phyloP scores from a whole-genome alignment of 106 monocot genomes.

The Dendrobium catenatum region DNA sequence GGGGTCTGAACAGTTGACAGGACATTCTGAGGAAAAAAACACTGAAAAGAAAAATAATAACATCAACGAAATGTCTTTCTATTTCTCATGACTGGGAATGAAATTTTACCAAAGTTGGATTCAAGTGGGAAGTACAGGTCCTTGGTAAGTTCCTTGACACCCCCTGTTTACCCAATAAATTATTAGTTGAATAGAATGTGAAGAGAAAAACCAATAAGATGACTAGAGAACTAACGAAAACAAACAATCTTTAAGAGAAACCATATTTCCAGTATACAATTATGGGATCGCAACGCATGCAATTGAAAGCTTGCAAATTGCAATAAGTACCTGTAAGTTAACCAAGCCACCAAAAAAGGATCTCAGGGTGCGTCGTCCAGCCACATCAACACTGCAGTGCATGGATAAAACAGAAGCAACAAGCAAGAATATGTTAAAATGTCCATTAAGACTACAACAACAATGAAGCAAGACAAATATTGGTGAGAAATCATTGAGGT shows the following conservation, averaged over 20 bases:
- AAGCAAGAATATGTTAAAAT: neutral
- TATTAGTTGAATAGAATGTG: neutral
- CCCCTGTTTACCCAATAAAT: conserved; percentile 29
- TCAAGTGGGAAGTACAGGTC: conserved; percentile 65
- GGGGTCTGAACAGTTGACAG: conserved; percentile 62
- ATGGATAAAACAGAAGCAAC: neutral
- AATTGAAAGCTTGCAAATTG: neutral
- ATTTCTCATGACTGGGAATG: conserved; percentile 1
- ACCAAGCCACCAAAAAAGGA: conserved; percentile 65
- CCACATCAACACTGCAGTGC: conserved; percentile 59
- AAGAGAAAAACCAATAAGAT: neutral
- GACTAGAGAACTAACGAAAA: neutral
- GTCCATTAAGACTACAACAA: neutral
- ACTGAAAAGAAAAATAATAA: conserved; percentile 39
- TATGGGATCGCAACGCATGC: neutral
- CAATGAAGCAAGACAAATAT: neutral
- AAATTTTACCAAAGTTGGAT: conserved; percentile 63
- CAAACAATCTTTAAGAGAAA: neutral
- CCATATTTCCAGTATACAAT: neutral
- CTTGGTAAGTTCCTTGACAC: conserved; percentile 48
- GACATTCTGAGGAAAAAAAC: conserved; percentile 90
- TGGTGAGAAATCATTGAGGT: neutral
- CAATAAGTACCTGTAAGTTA: conserved; percentile 52
- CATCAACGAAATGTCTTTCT: neutral
- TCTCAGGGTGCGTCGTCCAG: conserved; percentile 63